A percentile compares a stretch with the other conserved stretches of the same genome.
phyloP scores from a whole-genome alignment of 352 stramenopile species.

The Pythium guiyangense region DNA sequence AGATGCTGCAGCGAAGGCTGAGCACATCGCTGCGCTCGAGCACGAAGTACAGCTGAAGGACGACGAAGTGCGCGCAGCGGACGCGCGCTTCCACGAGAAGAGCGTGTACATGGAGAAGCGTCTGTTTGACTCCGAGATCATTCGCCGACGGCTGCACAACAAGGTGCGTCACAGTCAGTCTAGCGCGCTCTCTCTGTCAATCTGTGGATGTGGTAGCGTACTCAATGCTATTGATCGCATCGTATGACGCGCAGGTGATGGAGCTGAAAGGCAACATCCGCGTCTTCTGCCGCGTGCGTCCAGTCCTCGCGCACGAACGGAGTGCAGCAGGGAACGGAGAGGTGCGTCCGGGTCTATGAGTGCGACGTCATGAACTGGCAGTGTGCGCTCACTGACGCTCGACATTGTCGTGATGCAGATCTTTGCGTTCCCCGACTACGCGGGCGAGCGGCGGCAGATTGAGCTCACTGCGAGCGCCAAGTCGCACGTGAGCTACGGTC shows the following conservation, averaged over 20 bases:
- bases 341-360: slow-evolving; percentile 16
- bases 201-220: neutral
- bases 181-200: neutral
- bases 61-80: slow-evolving; percentile 20
- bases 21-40: slow-evolving; percentile 25
- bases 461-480: slow-evolving; percentile 61
- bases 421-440: slow-evolving; percentile 73
- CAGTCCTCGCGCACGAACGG: slow-evolving; percentile 73
- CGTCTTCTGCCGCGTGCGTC: slow-evolving; percentile 93
- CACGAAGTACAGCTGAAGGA: slow-evolving; percentile 27
- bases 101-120: slow-evolving; percentile 34
- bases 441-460: slow-evolving; percentile 58
- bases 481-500: slow-evolving; percentile 69
- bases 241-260: slow-evolving; percentile 70
- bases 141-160: slow-evolving; percentile 81
- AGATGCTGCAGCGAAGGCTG: slow-evolving; percentile 28
- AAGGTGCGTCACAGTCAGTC: slow-evolving; percentile 33
- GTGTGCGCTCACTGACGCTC: neutral
- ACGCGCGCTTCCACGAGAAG: slow-evolving; percentile 25
- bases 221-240: neutral
- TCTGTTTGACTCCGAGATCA: slow-evolving; percentile 59
- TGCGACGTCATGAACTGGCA: neutral
- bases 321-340: slow-evolving; percentile 30
- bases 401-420: slow-evolving; percentile 25
- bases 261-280: slow-evolving; percentile 96